Base-by-base conservation (phyloP, 768 basidiomycete species). In the Hygrocybe punicea region DNA sequence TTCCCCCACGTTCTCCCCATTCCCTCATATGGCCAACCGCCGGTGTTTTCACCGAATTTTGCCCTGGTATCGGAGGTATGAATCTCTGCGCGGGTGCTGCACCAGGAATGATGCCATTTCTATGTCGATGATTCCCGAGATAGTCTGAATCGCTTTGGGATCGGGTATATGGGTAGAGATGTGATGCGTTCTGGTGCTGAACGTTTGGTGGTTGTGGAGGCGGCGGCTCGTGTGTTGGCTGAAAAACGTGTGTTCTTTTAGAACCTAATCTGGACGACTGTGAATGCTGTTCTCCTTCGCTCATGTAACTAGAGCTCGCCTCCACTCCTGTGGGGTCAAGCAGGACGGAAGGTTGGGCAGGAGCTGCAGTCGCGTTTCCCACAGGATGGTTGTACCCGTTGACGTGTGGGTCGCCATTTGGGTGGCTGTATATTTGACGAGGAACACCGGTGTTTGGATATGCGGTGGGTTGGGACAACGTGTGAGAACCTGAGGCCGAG, bases 101-200 rank as follows among this genome's bases (percentile, higher is more conserved):
- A 14, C 71, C 71, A 0, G 73, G 62, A 14, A 74, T 68, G 35
- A 70, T 68, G 1, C 69, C 71, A 49, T 67, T 60, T 57, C 68
- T 68, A 45, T 59, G 65, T 21, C 55, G 53, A 14, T 53, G 35
- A 40, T 52, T 19, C 25, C 62, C 3, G 50, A 17, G 10, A 46
- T 57, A 21, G 44, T 55, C 37, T 25, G 47, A 34, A 48, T 55
- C 24, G 50, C 48, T 35, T 51, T 45, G 44, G 34, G 55, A 56
- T 45, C 49, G 42, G n/a, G 33, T 34, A 35, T 46, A 37, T 24
- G 55, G 35, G 33, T 42, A 47, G 19, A 48, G 21, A 25, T 58
- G 42, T 16, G 58, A 36, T 21, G 52, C 44, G 23, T 39, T 52
- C 19, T 52, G 48, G 23, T 47, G 17, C 11, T 47, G 45, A 23